Percentiles rank a stretch among this genome's conserved stretches.
These are phyloP conservation scores for Ricinus communis DNA, from an alignment of 345 rosid species.

Conservation along the genomic window DNA sequence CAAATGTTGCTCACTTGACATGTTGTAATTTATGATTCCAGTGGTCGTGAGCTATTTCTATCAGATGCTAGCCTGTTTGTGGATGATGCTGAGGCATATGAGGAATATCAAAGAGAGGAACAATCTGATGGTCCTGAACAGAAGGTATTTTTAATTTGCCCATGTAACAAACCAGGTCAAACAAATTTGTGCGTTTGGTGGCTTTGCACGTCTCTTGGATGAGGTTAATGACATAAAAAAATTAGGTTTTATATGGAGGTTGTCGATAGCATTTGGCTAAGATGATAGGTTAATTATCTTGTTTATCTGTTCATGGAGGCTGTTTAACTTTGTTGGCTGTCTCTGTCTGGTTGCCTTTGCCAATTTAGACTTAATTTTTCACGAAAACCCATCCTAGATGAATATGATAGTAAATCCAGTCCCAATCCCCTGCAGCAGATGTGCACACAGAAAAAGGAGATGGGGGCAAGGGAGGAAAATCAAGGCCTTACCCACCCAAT, in stretches of 20 bases:
- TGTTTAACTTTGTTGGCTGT: not conserved
- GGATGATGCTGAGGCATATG: conserved; percentile 94
- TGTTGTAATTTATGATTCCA: conserved; percentile 32
- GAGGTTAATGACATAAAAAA: not conserved
- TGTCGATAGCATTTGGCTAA: not conserved
- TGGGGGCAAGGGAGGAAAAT: no score
- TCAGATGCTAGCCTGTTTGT: conserved; percentile 88
- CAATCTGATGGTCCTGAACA: conserved; percentile 46
- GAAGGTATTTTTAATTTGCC: conserved; percentile 33
- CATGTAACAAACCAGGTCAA: not conserved
- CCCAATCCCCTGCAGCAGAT: not conserved
- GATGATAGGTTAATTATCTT: not conserved
- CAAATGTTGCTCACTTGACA: conserved; percentile 13
- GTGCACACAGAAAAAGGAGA: no score
- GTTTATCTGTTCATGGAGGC: not conserved
- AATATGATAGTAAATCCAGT: not conserved
- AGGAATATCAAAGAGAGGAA: conserved; percentile 76
- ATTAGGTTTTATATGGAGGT: not conserved
- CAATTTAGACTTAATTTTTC: not conserved
- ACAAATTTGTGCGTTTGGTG: not conserved
- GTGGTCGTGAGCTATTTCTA: conserved; percentile 96
- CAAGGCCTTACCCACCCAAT: no score
- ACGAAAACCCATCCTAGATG: not conserved
- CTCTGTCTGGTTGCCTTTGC: not conserved
- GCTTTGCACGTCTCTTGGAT: not conserved